Evolutionary conservation across 2,329 filamentous ascomycete species (phyloP).

Genomic region (Ceratocystis eucalypticola): DNA sequence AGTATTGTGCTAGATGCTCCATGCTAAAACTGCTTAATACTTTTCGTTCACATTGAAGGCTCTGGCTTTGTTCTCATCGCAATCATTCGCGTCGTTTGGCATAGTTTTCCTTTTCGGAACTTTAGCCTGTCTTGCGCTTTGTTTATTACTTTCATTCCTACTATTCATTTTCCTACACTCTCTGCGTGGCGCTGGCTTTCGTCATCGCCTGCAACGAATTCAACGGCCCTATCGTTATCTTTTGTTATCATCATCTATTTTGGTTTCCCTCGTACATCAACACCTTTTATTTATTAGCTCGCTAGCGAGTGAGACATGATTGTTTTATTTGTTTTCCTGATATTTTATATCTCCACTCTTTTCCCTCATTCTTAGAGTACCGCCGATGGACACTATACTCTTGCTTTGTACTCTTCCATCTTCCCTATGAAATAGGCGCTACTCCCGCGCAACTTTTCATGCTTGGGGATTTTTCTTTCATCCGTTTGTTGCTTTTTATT

Average conservation of each 20-base stretch:
- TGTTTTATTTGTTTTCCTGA: conserved; percentile 6
- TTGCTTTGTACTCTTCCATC: conserved; percentile 8
- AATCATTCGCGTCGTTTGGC: not conserved
- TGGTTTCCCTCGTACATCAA: conserved; percentile 1
- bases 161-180: not conserved
- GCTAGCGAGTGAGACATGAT: not conserved
- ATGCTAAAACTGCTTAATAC: not conserved
- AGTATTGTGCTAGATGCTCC: not conserved
- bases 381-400: conserved; percentile 6
- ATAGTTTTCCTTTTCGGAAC: not conserved
- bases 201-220: conserved; percentile 11
- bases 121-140: not conserved
- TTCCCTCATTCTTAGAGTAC: not conserved
- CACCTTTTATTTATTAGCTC: conserved; percentile 6
- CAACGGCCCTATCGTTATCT: conserved; percentile 5
- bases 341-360: not conserved
- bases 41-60: not conserved
- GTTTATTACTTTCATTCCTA: not conserved
- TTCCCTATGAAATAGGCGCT: not conserved
- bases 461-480: not conserved
- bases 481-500: not conserved
- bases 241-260: conserved; percentile 12
- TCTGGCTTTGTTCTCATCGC: not conserved
- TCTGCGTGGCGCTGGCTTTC: conserved; percentile 5
- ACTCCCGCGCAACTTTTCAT: not conserved